Conservation (phyloP, 192 early-diverging fungal species). For the Obelidium mucronatum region DNA sequence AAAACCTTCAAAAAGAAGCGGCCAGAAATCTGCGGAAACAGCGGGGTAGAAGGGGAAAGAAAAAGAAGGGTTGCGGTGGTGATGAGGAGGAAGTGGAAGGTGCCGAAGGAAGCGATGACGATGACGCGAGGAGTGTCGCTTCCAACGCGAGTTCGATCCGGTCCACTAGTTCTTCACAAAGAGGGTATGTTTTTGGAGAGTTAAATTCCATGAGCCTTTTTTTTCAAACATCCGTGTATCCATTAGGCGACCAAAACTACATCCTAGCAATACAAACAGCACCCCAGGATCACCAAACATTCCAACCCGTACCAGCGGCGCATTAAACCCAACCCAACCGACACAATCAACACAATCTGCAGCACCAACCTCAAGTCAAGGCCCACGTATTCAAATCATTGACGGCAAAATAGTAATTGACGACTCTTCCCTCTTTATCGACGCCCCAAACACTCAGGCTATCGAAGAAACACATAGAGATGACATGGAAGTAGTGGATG, state of each 20-base stretch:
- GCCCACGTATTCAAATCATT: slow-evolving; percentile 2
- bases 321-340: neutral
- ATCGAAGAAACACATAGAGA: neutral
- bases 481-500: slow-evolving; percentile 32
- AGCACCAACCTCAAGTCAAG: neutral
- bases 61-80: neutral
- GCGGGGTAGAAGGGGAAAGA: neutral
- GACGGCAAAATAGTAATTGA: slow-evolving; percentile 24
- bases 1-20: neutral
- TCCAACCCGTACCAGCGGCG: neutral
- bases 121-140: no score
- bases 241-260: no score
- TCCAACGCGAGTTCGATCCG: no score
- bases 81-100: neutral
- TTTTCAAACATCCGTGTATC: no score
- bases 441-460: neutral
- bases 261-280: no score
- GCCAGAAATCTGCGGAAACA: neutral
- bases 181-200: neutral
- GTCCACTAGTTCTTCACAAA: neutral
- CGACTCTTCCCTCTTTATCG: slow-evolving; percentile 3
- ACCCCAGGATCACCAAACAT: neutral
- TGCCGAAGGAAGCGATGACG: neutral
- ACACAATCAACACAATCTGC: neutral
- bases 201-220: neutral